These are phyloP conservation scores for Neocallimastix lanati DNA, from an alignment of 192 early-diverging fungal genomes.

Conservation along the genomic window DNA sequence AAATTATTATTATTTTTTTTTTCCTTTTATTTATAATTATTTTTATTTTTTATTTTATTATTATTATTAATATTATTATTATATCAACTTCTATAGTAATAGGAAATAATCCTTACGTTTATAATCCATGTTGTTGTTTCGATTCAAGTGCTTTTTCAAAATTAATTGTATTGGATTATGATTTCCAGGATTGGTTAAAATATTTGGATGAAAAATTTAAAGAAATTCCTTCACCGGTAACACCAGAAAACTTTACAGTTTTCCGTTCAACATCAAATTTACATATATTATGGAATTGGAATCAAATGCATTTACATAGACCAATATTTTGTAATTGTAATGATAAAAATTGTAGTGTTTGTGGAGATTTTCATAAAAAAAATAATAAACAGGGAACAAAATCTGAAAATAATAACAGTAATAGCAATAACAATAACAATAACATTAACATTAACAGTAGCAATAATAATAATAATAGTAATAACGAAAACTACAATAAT, in stretches of 20 bases:
- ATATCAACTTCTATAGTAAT: no score
- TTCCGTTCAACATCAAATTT: not conserved
- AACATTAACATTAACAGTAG: not conserved
- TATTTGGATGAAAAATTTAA: not conserved
- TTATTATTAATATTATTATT: no score
- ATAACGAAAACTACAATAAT: no score
- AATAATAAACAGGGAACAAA: not conserved
- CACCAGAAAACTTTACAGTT: not conserved
- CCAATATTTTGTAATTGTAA: not conserved
- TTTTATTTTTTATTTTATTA: no score
- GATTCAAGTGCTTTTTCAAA: not conserved
- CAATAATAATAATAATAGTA: no score
- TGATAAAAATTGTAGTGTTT: not conserved
- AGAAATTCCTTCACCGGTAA: not conserved
- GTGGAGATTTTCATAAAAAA: not conserved
- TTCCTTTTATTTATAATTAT: no score
- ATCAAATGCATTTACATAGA: not conserved
- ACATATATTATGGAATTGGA: not conserved
- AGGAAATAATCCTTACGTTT: not conserved
- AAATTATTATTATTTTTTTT: no score
- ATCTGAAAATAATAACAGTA: not conserved
- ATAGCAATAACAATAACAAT: not conserved
- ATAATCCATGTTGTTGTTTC: not conserved
- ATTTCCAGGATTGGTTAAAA: not conserved
- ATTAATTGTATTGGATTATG: not conserved